Evolutionary conservation across 257 asterid genomes (phyloP).

Genomic region (Solanum sejunctum): DNA sequence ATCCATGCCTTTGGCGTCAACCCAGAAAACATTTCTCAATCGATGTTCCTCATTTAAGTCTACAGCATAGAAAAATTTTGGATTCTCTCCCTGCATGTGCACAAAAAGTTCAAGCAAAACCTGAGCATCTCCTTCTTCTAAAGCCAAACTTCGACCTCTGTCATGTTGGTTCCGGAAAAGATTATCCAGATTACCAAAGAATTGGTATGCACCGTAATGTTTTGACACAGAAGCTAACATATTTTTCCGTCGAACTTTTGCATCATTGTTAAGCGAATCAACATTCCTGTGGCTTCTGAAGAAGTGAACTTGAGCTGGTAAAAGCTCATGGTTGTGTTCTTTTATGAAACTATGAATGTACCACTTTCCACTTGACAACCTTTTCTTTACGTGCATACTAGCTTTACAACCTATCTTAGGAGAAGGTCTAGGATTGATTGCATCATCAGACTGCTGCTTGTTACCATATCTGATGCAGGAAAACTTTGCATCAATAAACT

Average conservation of each 20-base stretch:
- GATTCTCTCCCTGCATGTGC: conserved; percentile 76
- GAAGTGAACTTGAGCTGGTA: conserved; percentile 81
- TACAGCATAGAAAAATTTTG: conserved; percentile 57
- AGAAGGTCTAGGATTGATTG: conserved; percentile 87
- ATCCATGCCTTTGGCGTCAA: conserved; percentile 71
- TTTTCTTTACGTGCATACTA: conserved; percentile 86
- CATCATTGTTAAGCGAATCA: conserved; percentile 42
- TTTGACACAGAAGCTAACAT: conserved; percentile 21
- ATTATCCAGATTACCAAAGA: conserved; percentile 47
- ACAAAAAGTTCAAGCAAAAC: conserved; percentile 52
- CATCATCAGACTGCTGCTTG: conserved; percentile 92
- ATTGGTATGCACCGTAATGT: conserved; percentile 42
- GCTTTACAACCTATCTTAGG: conserved; percentile 95
- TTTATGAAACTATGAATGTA: conserved; percentile 67
- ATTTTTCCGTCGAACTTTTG: conserved; percentile 57
- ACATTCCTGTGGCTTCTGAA: conserved; percentile 68
- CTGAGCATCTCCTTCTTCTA: conserved; percentile 80
- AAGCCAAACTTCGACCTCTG: conserved; percentile 64
- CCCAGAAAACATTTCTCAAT: conserved; percentile 88
- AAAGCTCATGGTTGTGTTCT: conserved; percentile 90
- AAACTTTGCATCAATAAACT: conserved; percentile 88
- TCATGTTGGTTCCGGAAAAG: conserved; percentile 65
- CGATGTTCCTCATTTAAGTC: conserved; percentile 84
- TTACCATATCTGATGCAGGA: conserved; percentile 93
- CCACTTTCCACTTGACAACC: conserved; percentile 58